A percentile compares a stretch with the other conserved stretches of the same genome.
phyloP scores from a whole-genome alignment of 495 filamentous ascomycete genomes.

The Aspergillus asperescens region DNA sequence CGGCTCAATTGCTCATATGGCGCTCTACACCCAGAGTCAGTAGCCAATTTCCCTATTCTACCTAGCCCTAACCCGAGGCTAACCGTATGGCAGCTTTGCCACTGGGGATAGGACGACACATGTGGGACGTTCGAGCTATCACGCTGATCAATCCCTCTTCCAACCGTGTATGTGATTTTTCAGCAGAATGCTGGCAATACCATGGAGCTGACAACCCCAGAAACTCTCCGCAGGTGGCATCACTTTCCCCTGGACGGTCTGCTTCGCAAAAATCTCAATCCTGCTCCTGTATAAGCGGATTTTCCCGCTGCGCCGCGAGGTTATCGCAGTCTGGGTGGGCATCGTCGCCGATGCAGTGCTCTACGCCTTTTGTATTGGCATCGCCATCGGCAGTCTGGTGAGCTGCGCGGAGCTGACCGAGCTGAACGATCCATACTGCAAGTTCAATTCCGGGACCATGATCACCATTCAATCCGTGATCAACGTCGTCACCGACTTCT shows the following conservation, averaged over 20 bases:
- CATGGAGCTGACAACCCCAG: not conserved
- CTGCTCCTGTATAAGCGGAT: slow-evolving; percentile 3
- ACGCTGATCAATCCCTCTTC: not conserved
- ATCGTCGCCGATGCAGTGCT: slow-evolving; percentile 1
- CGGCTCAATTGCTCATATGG: slow-evolving; percentile 4
- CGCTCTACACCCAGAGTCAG: slow-evolving; percentile 2
- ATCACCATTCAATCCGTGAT: slow-evolving; percentile 1
- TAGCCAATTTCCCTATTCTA: not conserved
- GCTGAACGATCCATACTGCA: not conserved
- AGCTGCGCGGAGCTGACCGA: not conserved
- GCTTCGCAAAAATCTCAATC: slow-evolving; percentile 8
- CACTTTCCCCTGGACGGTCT: slow-evolving; percentile 1
- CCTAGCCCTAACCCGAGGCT: not conserved
- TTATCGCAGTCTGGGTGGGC: not conserved
- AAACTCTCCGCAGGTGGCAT: not conserved
- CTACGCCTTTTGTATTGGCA: not conserved
- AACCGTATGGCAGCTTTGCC: not conserved
- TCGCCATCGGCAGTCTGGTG: slow-evolving; percentile 3
- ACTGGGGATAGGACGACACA: slow-evolving; percentile 1
- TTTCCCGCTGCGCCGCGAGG: not conserved
- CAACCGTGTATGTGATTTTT: not conserved
- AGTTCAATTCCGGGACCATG: not conserved
- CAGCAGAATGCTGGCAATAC: no score
- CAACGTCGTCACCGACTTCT: slow-evolving; percentile 11
- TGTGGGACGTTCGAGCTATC: slow-evolving; percentile 1